Evolutionary conservation across 164 flowering plant species (phyloP), one percentile per base, ranked within the genome.

Genomic region (Vitis labrusca): DNA sequence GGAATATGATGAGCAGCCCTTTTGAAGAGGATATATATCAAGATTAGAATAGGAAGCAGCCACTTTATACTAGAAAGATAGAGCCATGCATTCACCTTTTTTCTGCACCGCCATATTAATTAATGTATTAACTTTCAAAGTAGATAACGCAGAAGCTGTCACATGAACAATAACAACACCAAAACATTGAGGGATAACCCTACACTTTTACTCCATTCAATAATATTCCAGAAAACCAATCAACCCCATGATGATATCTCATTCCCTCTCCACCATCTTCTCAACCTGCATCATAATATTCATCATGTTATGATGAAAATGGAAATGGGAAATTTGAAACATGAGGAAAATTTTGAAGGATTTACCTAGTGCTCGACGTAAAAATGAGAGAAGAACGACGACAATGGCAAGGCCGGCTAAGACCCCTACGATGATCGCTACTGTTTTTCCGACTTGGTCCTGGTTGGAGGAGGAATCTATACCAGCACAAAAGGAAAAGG

Each of bases 371-470:
- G 87, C 77, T 85, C 73, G 87, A 68, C 87, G 71, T 53, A 85
- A 80, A 67, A 85, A 48, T 23, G 99, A 86, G 70, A 94, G 94
- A 63, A 91, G 80, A 65, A 94, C 97, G 19, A 92, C 73, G n/a
- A 94, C 55, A 65, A 92, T 59, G 0, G 94, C 91, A 12, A 92
- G 64, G 0, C 91, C 97, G 0, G 92, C 96, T 10, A 91, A 16
- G 37, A 75, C 83, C 6, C 97, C 98, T 0, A 91, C 92, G 12
- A 90, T 86, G n/a, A 92, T 89, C 17, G 97, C 93, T 1, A 94
- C 87, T 63, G 91, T 85, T 78, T 81, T 93, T 3, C 96, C 99
- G 27, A 88, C 85, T 37, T 86, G 77, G 61, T 90, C 97, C 15
- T 85, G 89, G 37, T 70, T 66, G 17, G 73, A 68, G 7, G 88